phyloP scores from a whole-genome alignment of 140 eudicot species.

The Flaveria floridana region DNA sequence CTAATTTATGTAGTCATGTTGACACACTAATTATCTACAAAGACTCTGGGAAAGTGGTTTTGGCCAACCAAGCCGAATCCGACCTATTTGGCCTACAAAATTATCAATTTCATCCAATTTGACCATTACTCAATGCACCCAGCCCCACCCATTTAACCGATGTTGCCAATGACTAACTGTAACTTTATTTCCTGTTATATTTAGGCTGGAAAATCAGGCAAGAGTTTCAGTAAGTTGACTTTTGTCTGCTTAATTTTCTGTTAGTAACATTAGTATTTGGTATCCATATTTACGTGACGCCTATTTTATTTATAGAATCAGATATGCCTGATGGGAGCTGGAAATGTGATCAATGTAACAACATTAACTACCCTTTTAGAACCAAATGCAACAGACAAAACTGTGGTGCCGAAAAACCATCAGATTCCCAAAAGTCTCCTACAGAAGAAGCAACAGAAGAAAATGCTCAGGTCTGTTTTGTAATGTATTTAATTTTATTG shows the following conservation, averaged over 20 bases:
- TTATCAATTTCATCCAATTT: neutral
- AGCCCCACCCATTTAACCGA: neutral
- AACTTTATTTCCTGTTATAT: neutral
- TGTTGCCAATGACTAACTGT: conserved; percentile 5
- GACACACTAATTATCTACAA: neutral
- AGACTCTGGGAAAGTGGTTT: neutral
- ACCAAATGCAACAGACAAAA: conserved; percentile 91
- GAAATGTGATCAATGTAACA: conserved; percentile 87
- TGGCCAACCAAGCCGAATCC: neutral
- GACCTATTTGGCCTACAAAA: neutral
- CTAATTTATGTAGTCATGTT: neutral
- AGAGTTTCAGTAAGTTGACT: conserved; percentile 66
- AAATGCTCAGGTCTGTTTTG: conserved; percentile 79
- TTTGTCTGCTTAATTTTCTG: conserved; percentile 1
- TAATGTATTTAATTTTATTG: conserved; percentile 26
- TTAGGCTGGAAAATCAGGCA: conserved; percentile 59
- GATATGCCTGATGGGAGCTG: conserved; percentile 96
- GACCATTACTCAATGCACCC: neutral
- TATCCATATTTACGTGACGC: neutral
- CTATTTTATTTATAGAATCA: conserved; percentile 47
- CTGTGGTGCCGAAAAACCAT: conserved; percentile 92
- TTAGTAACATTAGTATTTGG: neutral
- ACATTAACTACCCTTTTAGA: conserved; percentile 84
- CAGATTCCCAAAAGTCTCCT: conserved; percentile 54
- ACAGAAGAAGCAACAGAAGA: conserved; percentile 53